Percentiles rank a stretch among this genome's conserved stretches.
phyloP scores from a whole-genome alignment of 2,329 filamentous ascomycete species.

The Colletotrichum sidae region DNA sequence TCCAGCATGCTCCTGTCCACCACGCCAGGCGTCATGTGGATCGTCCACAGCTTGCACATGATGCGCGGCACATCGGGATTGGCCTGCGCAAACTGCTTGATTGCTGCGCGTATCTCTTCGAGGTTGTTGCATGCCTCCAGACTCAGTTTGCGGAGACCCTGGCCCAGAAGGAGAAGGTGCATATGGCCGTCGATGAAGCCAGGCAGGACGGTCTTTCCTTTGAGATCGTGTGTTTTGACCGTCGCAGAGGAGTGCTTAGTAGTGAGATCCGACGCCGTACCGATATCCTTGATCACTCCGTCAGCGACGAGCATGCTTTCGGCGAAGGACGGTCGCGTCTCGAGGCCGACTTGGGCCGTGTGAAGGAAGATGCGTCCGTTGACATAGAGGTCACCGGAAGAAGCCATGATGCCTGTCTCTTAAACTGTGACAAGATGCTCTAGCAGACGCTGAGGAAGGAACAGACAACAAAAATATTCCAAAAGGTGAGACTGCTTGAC shows the following conservation, averaged over 20 bases:
- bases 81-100: slow-evolving; percentile 57
- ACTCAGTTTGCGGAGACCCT: slow-evolving; percentile 62
- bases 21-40: slow-evolving; percentile 58
- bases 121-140: slow-evolving; percentile 61
- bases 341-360: slow-evolving; percentile 29
- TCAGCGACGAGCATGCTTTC: slow-evolving; percentile 38
- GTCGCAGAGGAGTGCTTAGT: background rate
- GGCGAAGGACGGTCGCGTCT: slow-evolving; percentile 35
- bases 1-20: slow-evolving; percentile 62
- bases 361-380: slow-evolving; percentile 38
- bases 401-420: background rate
- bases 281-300: slow-evolving; percentile 35
- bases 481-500: too few species aligned
- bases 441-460: background rate
- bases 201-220: slow-evolving; percentile 57
- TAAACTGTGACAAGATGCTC: background rate
- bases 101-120: slow-evolving; percentile 60
- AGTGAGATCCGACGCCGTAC: slow-evolving; percentile 17
- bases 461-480: background rate
- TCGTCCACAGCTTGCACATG: slow-evolving; percentile 67
- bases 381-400: slow-evolving; percentile 31
- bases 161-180: slow-evolving; percentile 66
- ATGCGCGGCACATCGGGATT: slow-evolving; percentile 62
- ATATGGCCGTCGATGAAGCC: slow-evolving; percentile 70
- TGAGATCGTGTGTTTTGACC: slow-evolving; percentile 38